phyloP scores from a whole-genome alignment of 495 filamentous ascomycete species.

The Antarctomyces pellizariae region DNA sequence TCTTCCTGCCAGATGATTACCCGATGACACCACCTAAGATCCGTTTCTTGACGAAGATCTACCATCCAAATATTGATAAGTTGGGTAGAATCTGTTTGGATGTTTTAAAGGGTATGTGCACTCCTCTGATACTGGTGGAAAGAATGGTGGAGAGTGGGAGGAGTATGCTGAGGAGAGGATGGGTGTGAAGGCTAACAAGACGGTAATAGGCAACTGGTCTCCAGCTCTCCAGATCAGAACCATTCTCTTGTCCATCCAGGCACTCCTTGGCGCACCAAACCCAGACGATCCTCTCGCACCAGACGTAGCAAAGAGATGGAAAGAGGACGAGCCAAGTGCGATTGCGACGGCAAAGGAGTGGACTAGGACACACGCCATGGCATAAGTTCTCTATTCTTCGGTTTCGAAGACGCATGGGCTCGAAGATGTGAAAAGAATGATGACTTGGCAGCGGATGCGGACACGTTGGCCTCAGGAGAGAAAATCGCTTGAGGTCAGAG shows the following conservation, averaged over 20 bases:
- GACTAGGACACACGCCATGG: constrained; percentile 59
- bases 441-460: too few species aligned
- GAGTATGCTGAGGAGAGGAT: too few species aligned
- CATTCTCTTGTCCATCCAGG: constrained; percentile 92
- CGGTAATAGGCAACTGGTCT: constrained; percentile 88
- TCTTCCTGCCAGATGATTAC: constrained; percentile 98
- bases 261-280: constrained; percentile 85
- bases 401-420: too few species aligned
- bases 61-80: constrained; percentile 97
- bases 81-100: constrained; percentile 92
- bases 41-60: constrained; percentile 95
- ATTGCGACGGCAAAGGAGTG: constrained; percentile 78
- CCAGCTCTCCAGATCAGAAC: constrained; percentile 95
- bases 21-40: constrained; percentile 98
- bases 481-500: too few species aligned
- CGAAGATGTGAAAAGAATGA: too few species aligned
- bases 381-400: too few species aligned
- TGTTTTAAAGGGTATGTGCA: constrained; percentile 74
- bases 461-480: too few species aligned
- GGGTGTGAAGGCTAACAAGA: too few species aligned
- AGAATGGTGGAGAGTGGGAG: too few species aligned
- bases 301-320: constrained; percentile 95
- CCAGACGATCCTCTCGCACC: constrained; percentile 92
- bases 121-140: too few species aligned
- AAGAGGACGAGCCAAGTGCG: constrained; percentile 77